phyloP scores from a whole-genome alignment of 2,329 filamentous ascomycete genomes.

The Scedosporium dehoogii region DNA sequence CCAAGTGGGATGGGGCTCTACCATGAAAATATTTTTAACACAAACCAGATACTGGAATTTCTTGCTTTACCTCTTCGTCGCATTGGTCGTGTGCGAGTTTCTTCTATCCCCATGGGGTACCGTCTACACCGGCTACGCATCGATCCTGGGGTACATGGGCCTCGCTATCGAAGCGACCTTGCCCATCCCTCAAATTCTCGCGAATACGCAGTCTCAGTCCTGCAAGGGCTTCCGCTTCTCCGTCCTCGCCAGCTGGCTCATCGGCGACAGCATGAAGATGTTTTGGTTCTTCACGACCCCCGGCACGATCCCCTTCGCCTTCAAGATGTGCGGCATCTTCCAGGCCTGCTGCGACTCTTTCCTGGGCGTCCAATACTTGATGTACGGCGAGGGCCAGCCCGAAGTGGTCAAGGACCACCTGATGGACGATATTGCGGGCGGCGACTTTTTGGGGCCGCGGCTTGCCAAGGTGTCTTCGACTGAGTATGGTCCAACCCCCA shows the following conservation, averaged over 20 bases:
- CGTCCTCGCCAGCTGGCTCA: constrained; percentile 67
- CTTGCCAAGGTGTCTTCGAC: constrained; percentile 5
- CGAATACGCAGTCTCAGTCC: constrained; percentile 58
- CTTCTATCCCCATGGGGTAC: constrained; percentile 47
- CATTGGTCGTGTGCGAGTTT: constrained; percentile 55
- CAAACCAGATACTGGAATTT: constrained; percentile 64
- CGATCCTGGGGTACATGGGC: constrained; percentile 62
- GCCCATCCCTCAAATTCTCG: constrained; percentile 66
- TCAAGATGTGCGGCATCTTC: constrained; percentile 75
- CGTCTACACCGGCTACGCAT: constrained; percentile 57
- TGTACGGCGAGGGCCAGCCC: constrained; percentile 48
- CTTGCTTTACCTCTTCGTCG: constrained; percentile 54
- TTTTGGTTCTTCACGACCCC: constrained; percentile 71
- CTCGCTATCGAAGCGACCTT: constrained; percentile 73
- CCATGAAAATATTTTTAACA: not conserved
- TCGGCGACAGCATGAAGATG: constrained; percentile 79
- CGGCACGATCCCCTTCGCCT: constrained; percentile 62
- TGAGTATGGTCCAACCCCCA: not conserved
- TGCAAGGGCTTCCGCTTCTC: constrained; percentile 71
- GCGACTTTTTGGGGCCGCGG: not conserved
- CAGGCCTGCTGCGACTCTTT: constrained; percentile 68
- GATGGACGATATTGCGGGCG: not conserved
- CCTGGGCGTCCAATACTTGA: constrained; percentile 63
- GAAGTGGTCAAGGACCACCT: constrained; percentile 8
- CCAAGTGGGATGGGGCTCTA: not conserved